Conservation (phyloP, 306 rosid genomes). For the Cyamopsis tetragonoloba region DNA sequence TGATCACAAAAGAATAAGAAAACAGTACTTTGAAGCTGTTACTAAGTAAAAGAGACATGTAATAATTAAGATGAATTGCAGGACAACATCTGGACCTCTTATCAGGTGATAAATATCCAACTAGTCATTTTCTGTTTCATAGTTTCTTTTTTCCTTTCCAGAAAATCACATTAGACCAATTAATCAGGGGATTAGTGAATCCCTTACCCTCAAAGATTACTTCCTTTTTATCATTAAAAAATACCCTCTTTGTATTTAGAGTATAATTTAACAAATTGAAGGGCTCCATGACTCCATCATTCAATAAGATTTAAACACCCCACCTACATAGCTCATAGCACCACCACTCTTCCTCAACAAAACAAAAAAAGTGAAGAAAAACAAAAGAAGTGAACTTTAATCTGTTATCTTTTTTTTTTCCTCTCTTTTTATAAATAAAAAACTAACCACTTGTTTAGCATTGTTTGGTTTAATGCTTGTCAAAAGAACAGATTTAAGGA, state of each 20-base stretch:
- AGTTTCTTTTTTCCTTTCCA: background rate
- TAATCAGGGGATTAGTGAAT: conserved; percentile 14
- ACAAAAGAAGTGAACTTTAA: conserved; percentile 17
- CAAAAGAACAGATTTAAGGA: conserved; percentile 43
- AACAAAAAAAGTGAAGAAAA: conserved; percentile 11
- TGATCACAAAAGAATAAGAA: conserved; percentile 8
- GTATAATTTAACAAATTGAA: background rate
- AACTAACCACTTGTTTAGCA: conserved; percentile 13
- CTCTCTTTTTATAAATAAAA: conserved; percentile 8
- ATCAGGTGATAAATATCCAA: conserved; percentile 1
- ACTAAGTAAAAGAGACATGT: background rate
- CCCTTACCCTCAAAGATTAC: conserved; percentile 28
- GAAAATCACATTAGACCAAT: conserved; percentile 20
- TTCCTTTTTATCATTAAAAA: conserved; percentile 18
- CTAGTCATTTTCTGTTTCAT: background rate
- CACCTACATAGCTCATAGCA: background rate
- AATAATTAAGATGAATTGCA: conserved; percentile 13
- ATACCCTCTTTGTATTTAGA: background rate
- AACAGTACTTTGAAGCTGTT: background rate
- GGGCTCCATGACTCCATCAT: conserved; percentile 19
- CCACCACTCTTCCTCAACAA: conserved; percentile 11
- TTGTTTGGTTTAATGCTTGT: conserved; percentile 34
- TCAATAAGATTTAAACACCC: conserved; percentile 5
- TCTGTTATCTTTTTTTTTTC: background rate
- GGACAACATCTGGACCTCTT: conserved; percentile 18